A percentile compares a stretch with the other conserved stretches of the same genome.
Conservation (phyloP, 2,329 filamentous ascomycete species). For the Colletotrichum sp. region DNA sequence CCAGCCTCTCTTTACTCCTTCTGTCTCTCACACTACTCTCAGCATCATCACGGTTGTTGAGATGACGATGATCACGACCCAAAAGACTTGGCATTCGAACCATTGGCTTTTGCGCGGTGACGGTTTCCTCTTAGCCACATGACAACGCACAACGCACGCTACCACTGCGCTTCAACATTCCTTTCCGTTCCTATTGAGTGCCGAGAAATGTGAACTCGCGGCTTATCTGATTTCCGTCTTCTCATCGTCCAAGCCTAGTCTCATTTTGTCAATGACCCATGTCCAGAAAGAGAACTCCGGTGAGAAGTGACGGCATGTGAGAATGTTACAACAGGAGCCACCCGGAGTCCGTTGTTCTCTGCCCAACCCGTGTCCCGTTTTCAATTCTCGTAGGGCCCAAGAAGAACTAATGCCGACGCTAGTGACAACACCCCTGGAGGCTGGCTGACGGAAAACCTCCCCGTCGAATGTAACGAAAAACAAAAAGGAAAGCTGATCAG, state of each 20-base stretch:
- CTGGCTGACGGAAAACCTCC: not conserved
- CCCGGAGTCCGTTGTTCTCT: not conserved
- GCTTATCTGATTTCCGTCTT: not conserved
- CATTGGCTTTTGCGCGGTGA: constrained; percentile 3
- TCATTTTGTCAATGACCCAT: not conserved
- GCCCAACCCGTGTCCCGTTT: not conserved
- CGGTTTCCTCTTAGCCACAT: not conserved
- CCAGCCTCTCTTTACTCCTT: not conserved
- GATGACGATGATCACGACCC: not conserved
- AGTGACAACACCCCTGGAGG: not conserved
- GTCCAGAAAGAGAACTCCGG: not conserved
- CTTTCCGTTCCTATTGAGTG: not conserved
- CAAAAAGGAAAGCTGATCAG: not conserved
- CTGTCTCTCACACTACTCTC: not conserved
- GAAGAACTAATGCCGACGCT: not conserved
- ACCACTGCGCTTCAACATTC: not conserved
- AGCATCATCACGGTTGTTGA: not conserved
- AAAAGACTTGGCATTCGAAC: constrained; percentile 3
- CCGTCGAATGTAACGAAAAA: not conserved
- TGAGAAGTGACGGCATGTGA: not conserved
- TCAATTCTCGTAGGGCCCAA: not conserved
- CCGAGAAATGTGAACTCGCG: not conserved
- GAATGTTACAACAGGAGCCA: not conserved
- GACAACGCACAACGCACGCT: not conserved
- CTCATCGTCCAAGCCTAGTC: not conserved